Evolutionary conservation across 2,329 filamentous ascomycete species (phyloP).

Genomic region (Ceratocystis papillata): DNA sequence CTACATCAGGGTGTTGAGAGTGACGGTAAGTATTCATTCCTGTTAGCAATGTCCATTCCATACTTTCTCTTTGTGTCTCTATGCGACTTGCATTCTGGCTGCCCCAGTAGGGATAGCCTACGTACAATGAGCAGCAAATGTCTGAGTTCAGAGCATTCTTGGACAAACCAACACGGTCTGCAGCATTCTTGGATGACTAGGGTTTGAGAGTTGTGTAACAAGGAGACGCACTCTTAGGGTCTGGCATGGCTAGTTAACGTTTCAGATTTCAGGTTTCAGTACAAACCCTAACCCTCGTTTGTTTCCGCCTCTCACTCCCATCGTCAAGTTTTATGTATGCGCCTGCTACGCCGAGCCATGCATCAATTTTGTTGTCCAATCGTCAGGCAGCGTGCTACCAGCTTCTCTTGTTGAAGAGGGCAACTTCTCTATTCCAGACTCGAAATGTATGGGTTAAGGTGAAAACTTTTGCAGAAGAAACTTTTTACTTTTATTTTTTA

Average conservation of each 20-base stretch:
- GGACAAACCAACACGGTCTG: not conserved
- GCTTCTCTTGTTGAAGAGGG: not conserved
- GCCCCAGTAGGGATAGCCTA: not conserved
- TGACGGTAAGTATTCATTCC: no score
- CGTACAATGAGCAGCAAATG: not conserved
- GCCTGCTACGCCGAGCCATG: not conserved
- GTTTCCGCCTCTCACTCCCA: not conserved
- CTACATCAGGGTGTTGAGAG: no score
- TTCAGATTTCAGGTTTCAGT: not conserved
- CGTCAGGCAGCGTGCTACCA: not conserved
- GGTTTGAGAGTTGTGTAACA: not conserved
- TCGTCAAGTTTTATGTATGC: not conserved
- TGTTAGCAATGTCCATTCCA: no score
- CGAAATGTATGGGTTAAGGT: not conserved
- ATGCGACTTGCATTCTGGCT: not conserved
- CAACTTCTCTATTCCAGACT: not conserved
- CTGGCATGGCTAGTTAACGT: not conserved
- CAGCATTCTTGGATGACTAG: not conserved
- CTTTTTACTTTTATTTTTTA: not conserved
- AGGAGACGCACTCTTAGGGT: not conserved
- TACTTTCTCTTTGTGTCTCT: no score
- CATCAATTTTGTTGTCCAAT: not conserved
- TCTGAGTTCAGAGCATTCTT: not conserved
- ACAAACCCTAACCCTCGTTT: not conserved
- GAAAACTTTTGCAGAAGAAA: not conserved